Evolutionary conservation across 2,329 filamentous ascomycete genomes (phyloP), one percentile per base, ranked within the genome.

Genomic region (Dactylellina sp.): DNA sequence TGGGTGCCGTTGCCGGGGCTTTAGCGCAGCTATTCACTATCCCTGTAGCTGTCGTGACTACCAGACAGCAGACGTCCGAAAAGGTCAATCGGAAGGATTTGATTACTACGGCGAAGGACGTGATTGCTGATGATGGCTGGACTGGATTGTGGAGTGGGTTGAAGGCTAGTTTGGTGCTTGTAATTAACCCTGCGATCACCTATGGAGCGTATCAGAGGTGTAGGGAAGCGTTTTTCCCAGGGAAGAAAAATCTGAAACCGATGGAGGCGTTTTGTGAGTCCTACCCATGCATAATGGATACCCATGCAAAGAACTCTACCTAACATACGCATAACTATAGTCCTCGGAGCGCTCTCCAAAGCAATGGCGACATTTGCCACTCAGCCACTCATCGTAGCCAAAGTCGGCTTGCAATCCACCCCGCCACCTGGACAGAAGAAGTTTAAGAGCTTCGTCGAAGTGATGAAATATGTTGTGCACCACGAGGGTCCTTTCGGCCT

Each of bases 11-110:
- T 40, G 91, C 95, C 0, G 95, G 95, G 61, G 95, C 95, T 14
- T 81, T 98, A 59, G 95, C 95, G 20, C 95, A 99, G 82, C 83
- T 97, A 24, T 98, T 96, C 82, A 99, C 95, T 9, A 98, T 99
- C 65, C 95, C 95, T 0, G 92, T 99, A 12, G 90, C 95, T 1
- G 95, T 99, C 14, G 89, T 99, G 56, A 99, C 95, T 6, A 98
- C 95, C 25, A 87, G 95, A 60, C 95, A 99, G 81, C 95, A 99
- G 82, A 99, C 95, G 18, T 93, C 97, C 80, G 87, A 85, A 64
- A 96, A 92, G 82, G 85, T 83, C 22, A 92, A 98, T 77, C 89
- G 90, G 80, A 97, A 96, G 82, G 91, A 93, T 16, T 85, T 99
- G 75, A 78, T 96, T 52, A 93, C 91, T 64, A 99, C 95, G 1